Evolutionary conservation across 192 early-diverging fungal species (phyloP), one percentile per base, ranked within the genome.

Genomic region (Dispira parvispora): DNA sequence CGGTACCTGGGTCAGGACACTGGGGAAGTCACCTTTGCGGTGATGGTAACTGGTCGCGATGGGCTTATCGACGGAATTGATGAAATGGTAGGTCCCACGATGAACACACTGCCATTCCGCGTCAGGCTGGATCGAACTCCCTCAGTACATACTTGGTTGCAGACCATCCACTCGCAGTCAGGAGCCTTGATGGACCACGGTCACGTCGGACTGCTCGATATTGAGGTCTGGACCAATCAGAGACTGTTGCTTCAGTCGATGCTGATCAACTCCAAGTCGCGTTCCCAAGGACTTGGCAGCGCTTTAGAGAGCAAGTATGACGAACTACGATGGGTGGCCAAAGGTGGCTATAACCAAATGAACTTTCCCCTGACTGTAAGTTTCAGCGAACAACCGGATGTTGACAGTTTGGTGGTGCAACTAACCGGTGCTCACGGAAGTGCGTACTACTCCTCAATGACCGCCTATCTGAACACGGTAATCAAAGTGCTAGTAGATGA

Each of bases 91-190:
- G 53, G 53, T 26, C 21, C 28, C 25, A 27, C 25, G 21, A 23
- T 55, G 12, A 55, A 55, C 9, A 55, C 53, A 0, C 53, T 55
- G 25, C 53, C 53, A 13, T 55, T 55, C 49, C 49, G 49, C 4
- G 49, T 50, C 49, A 20, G 4, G 23, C 49, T 50, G 49, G 23
- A 50, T 23, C 49, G 16, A 8, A 20, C 49, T 4, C 16, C 1
- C n/a, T 20, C 49, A 18, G 8, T 50, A 8, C 16, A 18, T 23
- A 8, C 16, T 50, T 20, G 47, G 47, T 9, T 50, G 18, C 47
- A 50, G 47, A 23, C 1, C 9, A 50, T 50, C 47, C 16, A 50
- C 21, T 1, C 16, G 3, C 18, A 16, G 18, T 50, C 47, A 4
- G 47, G 47, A 20, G 8, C 21, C 47, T 23, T 50, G 18, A 50